These are phyloP conservation scores for Aphanomyces cochlioides DNA, from an alignment of 352 stramenopile species.

Conservation along the genomic window DNA sequence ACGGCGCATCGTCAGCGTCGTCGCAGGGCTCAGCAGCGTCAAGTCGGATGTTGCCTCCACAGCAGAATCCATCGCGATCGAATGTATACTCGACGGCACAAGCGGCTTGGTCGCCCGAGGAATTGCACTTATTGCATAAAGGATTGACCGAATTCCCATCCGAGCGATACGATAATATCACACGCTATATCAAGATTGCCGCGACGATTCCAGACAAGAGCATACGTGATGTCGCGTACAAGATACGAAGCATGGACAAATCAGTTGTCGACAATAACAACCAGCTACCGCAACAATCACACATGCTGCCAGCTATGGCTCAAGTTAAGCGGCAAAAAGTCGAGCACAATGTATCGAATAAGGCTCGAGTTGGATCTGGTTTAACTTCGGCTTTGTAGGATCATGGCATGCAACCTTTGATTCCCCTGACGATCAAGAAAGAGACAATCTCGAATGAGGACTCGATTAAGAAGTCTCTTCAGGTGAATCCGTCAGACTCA, in stretches of 20 bases:
- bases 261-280: slow-evolving; percentile 30
- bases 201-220: slow-evolving; percentile 61
- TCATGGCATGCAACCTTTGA: background rate
- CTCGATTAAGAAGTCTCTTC: background rate
- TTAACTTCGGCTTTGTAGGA: too few relatives aligned
- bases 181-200: slow-evolving; percentile 80
- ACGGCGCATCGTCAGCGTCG: background rate
- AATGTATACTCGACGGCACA: slow-evolving; percentile 56
- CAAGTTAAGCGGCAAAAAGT: slow-evolving; percentile 21
- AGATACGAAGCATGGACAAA: slow-evolving; percentile 43
- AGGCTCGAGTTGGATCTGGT: too few relatives aligned
- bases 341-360: background rate
- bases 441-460: slow-evolving; percentile 7
- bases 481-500: background rate
- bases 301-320: too few relatives aligned
- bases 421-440: slow-evolving; percentile 14
- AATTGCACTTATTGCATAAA: slow-evolving; percentile 60
- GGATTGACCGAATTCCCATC: slow-evolving; percentile 53
- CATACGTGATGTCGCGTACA: slow-evolving; percentile 71
- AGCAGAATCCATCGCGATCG: slow-evolving; percentile 7
- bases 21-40: background rate
- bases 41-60: background rate
- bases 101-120: slow-evolving; percentile 51
- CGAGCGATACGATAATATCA: slow-evolving; percentile 70
- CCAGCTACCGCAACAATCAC: slow-evolving; percentile 3